These are phyloP conservation scores for Lactarius sp. DNA, from an alignment of 768 basidiomycete genomes.

Conservation along the genomic window DNA sequence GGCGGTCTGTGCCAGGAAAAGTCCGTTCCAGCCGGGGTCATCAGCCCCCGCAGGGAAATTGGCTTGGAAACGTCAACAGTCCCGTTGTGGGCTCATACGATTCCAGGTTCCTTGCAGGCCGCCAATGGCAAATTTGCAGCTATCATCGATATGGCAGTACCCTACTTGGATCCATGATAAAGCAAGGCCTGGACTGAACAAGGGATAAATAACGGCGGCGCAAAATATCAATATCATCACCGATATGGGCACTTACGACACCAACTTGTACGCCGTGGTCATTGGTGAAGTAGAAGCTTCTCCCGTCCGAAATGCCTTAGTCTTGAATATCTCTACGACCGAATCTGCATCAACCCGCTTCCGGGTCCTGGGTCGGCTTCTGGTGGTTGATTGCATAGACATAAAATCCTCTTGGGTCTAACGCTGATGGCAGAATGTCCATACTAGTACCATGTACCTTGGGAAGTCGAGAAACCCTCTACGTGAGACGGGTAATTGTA, in stretches of 20 bases:
- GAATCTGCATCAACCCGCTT: slow-evolving; percentile 58
- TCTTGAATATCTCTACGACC: slow-evolving; percentile 64
- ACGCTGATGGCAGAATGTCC: slow-evolving; percentile 55
- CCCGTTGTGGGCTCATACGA: slow-evolving; percentile 45
- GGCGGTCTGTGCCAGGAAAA: slow-evolving; percentile 37
- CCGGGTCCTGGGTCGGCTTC: slow-evolving; percentile 40
- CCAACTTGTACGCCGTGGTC: slow-evolving; percentile 55
- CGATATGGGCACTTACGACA: slow-evolving; percentile 37
- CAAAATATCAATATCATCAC: no score
- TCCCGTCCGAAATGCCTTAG: slow-evolving; percentile 55
- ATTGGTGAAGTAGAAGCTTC: slow-evolving; percentile 67
- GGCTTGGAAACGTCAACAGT: slow-evolving; percentile 56
- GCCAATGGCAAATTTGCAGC: slow-evolving; percentile 55
- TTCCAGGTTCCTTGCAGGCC: slow-evolving; percentile 50
- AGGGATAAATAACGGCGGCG: background rate
- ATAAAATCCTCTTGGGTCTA: slow-evolving; percentile 47
- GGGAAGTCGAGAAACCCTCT: slow-evolving; percentile 31
- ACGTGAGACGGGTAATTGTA: slow-evolving; percentile 41
- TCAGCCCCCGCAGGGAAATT: slow-evolving; percentile 32
- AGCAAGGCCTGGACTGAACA: slow-evolving; percentile 8
- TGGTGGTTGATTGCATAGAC: slow-evolving; percentile 73
- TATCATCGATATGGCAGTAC: slow-evolving; percentile 55
- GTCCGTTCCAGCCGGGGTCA: background rate
- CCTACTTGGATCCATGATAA: slow-evolving; percentile 44
- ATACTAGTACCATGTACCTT: slow-evolving; percentile 59